phyloP scores from a whole-genome alignment of 306 rosid species.

The Fragaria vesca region DNA sequence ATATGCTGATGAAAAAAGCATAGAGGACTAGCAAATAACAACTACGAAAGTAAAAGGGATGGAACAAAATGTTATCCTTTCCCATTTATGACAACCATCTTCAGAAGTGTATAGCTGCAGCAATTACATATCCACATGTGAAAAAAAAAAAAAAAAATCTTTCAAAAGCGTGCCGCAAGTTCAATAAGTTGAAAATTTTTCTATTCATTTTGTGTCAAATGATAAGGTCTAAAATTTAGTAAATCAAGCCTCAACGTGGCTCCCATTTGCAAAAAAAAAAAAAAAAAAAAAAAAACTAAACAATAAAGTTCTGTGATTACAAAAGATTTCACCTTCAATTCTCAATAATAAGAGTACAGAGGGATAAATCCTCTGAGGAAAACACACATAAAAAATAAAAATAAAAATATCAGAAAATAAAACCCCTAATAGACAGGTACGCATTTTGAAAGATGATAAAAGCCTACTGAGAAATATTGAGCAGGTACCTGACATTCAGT shows the following conservation, averaged over 20 bases:
- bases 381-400: background rate
- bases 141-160: background rate
- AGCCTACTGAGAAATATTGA: conserved; percentile 11
- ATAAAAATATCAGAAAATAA: background rate
- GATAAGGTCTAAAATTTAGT: background rate
- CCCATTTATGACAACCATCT: background rate
- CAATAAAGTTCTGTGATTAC: background rate
- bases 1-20: conserved; percentile 5
- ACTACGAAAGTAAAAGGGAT: background rate
- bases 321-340: background rate
- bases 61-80: background rate
- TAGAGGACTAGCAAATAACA: conserved; percentile 3
- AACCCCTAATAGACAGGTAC: background rate
- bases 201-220: background rate
- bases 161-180: background rate
- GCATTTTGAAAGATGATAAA: background rate
- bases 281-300: background rate
- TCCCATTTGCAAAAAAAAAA: background rate
- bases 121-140: background rate
- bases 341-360: background rate
- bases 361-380: background rate
- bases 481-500: conserved; percentile 87
- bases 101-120: background rate
- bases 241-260: background rate
- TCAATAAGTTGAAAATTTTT: background rate